phyloP scores from a whole-genome alignment of 2,329 filamentous ascomycete genomes.

The Diplodia mutila region DNA sequence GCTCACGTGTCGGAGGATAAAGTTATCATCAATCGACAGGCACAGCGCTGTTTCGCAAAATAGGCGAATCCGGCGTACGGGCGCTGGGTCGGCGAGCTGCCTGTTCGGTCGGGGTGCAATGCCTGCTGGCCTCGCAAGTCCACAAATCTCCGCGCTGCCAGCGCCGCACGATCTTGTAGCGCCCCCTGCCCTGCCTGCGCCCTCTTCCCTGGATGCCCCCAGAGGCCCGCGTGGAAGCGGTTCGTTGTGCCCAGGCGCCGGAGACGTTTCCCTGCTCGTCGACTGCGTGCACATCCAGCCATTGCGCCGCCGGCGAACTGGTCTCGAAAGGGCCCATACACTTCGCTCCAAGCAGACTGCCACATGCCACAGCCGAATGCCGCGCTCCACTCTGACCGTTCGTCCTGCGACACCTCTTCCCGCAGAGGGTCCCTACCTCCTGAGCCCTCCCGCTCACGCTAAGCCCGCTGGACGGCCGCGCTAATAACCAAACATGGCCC shows the following conservation, averaged over 20 bases:
- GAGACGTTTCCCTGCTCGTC: background rate
- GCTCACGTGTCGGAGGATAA: background rate
- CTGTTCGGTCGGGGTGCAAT: background rate
- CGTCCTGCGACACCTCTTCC: conserved; percentile 11
- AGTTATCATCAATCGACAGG: conserved; percentile 2
- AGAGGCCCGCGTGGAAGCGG: conserved; percentile 7
- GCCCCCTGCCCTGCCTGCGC: conserved; percentile 16
- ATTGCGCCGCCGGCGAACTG: background rate
- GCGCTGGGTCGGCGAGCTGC: conserved; percentile 11
- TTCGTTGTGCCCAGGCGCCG: background rate
- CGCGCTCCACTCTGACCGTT: conserved; percentile 13
- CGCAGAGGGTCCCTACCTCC: conserved; percentile 13
- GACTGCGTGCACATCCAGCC: conserved; percentile 5
- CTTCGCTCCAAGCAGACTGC: background rate
- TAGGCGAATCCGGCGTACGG: conserved; percentile 13
- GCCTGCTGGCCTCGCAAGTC: conserved; percentile 7
- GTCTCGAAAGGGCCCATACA: background rate
- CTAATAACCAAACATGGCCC: conserved; percentile 5
- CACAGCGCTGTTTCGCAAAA: conserved; percentile 15
- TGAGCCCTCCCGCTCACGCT: conserved; percentile 14
- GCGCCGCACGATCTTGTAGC: conserved; percentile 14
- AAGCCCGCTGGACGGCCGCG: background rate
- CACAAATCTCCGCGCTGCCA: conserved; percentile 22
- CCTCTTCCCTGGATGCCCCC: background rate
- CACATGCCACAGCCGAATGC: background rate